Conservation (phyloP, 805 yeast genomes). For the Candida chauliodis region DNA sequence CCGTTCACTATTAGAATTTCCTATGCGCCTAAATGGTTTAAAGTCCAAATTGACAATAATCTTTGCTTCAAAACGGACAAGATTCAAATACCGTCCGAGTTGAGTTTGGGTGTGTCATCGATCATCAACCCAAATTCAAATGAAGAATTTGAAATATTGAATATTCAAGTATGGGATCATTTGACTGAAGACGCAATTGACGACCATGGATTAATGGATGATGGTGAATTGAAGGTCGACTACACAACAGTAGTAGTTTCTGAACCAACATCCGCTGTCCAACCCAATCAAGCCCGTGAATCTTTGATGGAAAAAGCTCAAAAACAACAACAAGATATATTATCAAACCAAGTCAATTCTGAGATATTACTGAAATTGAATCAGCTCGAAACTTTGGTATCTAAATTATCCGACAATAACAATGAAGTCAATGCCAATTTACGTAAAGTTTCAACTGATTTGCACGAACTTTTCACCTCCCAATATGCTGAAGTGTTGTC, state of each 20-base stretch:
- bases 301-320: conserved; percentile 36
- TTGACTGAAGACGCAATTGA: conserved; percentile 54
- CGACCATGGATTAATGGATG: conserved; percentile 50
- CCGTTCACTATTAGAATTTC: conserved; percentile 68
- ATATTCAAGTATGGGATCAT: conserved; percentile 51
- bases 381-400: conserved; percentile 5
- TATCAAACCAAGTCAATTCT: neutral
- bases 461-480: conserved; percentile 23
- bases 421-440: neutral
- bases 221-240: conserved; percentile 39
- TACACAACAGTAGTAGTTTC: conserved; percentile 24
- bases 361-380: conserved; percentile 7
- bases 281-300: conserved; percentile 20
- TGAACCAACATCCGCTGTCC: conserved; percentile 3
- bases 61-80: conserved; percentile 65
- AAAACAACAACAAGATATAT: conserved; percentile 18
- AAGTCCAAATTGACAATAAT: conserved; percentile 70
- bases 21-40: conserved; percentile 49
- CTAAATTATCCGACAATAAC: conserved; percentile 10
- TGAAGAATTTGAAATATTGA: conserved; percentile 65
- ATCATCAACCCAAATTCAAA: conserved; percentile 22
- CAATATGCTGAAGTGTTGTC: conserved; percentile 32
- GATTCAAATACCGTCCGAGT: conserved; percentile 42
- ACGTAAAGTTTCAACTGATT: conserved; percentile 16
- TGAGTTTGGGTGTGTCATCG: conserved; percentile 55